A percentile compares a stretch with the other conserved stretches of the same genome.
These are phyloP conservation scores for Lentithecium fluviatile DNA, from an alignment of 495 filamentous ascomycete species.

Conservation along the genomic window DNA sequence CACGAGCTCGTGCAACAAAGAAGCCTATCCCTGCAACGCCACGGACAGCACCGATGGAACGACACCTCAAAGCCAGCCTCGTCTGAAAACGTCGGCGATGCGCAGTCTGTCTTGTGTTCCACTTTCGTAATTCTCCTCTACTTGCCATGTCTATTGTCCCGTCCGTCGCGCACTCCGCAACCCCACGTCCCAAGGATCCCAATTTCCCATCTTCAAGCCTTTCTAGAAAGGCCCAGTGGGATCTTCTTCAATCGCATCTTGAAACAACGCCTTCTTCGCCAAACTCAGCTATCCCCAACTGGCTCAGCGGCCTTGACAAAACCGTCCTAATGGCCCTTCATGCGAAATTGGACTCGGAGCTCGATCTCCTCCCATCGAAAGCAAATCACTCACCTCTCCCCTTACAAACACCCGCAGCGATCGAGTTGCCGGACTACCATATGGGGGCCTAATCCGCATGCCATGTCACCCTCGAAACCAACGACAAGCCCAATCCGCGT, in stretches of 20 bases:
- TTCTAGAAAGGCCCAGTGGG: background rate
- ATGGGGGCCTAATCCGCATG: background rate
- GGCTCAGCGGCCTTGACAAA: background rate
- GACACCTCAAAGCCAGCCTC: background rate
- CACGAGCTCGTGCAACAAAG: background rate
- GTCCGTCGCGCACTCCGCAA: background rate
- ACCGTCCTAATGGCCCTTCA: constrained; percentile 2
- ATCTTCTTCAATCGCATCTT: background rate
- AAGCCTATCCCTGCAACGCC: background rate
- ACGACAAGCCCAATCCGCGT: background rate
- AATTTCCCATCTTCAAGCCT: background rate
- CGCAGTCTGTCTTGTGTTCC: background rate
- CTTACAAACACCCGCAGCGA: background rate
- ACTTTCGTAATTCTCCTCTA: background rate
- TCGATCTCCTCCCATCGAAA: constrained; percentile 1
- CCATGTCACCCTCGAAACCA: background rate
- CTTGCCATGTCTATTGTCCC: background rate
- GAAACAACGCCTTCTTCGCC: background rate
- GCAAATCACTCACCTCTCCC: background rate
- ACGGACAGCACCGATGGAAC: background rate
- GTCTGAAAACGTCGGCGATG: background rate
- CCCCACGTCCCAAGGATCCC: background rate
- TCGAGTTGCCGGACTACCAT: background rate
- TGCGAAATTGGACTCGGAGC: constrained; percentile 4
- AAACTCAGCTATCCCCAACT: background rate